phyloP scores from a whole-genome alignment of 441 rosid species.

The Pelargonium australe region DNA sequence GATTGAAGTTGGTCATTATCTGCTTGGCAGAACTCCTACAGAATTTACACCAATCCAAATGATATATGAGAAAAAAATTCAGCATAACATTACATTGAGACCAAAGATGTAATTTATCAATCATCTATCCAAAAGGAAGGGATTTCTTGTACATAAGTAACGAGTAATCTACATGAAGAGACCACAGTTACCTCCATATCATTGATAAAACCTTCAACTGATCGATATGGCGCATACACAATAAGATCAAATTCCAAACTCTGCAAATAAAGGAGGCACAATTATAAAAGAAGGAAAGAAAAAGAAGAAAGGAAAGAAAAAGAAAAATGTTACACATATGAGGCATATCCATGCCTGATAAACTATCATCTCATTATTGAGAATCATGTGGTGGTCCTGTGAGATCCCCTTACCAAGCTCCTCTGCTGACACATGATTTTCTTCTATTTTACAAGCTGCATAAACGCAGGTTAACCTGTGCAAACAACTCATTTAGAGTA shows the following conservation, averaged over 20 bases:
- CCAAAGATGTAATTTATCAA: not conserved
- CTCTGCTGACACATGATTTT: slow-evolving; percentile 97
- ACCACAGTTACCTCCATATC: slow-evolving; percentile 57
- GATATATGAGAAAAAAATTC: slow-evolving; percentile 8
- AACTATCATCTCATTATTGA: slow-evolving; percentile 91
- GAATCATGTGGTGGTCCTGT: slow-evolving; percentile 95
- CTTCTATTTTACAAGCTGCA: slow-evolving; percentile 92
- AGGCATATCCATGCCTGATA: slow-evolving; percentile 68
- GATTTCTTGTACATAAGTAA: not conserved
- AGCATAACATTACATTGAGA: slow-evolving; percentile 6
- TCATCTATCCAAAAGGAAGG: not conserved
- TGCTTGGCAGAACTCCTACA: slow-evolving; percentile 53
- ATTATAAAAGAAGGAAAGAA: slow-evolving; percentile 15
- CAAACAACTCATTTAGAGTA: slow-evolving; percentile 22
- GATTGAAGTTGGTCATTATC: slow-evolving; percentile 46
- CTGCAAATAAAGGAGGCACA: slow-evolving; percentile 38
- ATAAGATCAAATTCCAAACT: slow-evolving; percentile 92
- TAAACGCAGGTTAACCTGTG: slow-evolving; percentile 93
- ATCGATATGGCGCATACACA: slow-evolving; percentile 83
- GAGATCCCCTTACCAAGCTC: slow-evolving; percentile 97
- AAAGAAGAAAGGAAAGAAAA: slow-evolving; percentile 8
- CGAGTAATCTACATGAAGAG: not conserved
- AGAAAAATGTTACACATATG: slow-evolving; percentile 11
- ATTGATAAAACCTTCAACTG: slow-evolving; percentile 76
- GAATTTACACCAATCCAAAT: slow-evolving; percentile 14